Evolutionary conservation across 306 rosid genomes (phyloP).

Genomic region (Comarum palustre): DNA sequence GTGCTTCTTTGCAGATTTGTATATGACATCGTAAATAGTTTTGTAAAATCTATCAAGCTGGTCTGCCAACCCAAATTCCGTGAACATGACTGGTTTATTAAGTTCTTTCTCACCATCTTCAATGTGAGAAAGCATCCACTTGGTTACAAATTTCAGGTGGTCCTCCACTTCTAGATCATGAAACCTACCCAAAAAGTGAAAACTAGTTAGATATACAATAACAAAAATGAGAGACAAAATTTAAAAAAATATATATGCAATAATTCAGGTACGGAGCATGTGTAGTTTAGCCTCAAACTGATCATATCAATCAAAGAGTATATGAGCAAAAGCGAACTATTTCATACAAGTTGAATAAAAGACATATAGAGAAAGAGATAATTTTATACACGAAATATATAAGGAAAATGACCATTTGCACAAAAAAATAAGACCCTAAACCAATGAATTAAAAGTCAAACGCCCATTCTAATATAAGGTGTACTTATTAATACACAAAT

Average conservation of each 20-base stretch:
- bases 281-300: neutral
- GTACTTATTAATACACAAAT: no score
- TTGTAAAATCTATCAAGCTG: slow-evolving; percentile 59
- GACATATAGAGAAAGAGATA: no score
- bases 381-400: no score
- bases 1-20: slow-evolving; percentile 77
- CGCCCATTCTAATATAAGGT: no score
- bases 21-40: slow-evolving; percentile 51
- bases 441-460: no score
- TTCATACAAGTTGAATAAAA: neutral
- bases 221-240: neutral
- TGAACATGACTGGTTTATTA: slow-evolving; percentile 81
- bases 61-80: slow-evolving; percentile 83
- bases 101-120: slow-evolving; percentile 77
- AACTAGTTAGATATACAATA: neutral
- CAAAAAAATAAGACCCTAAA: no score
- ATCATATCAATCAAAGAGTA: neutral
- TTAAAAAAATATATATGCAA: neutral
- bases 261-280: neutral
- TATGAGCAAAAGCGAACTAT: neutral
- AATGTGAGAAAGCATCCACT: slow-evolving; percentile 95
- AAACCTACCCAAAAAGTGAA: slow-evolving; percentile 47
- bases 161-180: slow-evolving; percentile 50
- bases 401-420: no score
- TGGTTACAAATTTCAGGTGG: slow-evolving; percentile 58